Base-by-base conservation (phyloP, 2,329 filamentous ascomycete species). In the Ceratocystis albifundus region DNA sequence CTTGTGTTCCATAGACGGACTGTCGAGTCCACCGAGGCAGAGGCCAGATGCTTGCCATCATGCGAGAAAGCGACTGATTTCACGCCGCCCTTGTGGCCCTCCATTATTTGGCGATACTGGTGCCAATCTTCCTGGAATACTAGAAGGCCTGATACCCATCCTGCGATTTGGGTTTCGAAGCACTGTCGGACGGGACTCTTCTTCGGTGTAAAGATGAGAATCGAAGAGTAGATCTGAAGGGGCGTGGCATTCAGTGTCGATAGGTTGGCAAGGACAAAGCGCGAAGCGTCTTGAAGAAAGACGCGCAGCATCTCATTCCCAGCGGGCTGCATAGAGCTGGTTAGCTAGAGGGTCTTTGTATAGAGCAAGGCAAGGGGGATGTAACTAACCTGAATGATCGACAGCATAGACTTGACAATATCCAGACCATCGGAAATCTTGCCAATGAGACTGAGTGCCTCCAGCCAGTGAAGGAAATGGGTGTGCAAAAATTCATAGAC, bases 401-500 rank as follows among this genome's bases (percentile, higher is more conserved):
- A 30, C 28, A 30, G 22, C 8, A 57, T 4, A 7, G 10, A 3
- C 22, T 8, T 57, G 22, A 57, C 15, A 6, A n/a, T 30, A 6
- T n/a, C 30, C 1, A 15, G 20, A 22, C 53, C 6, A 7, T 57
- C 22, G 3, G 22, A 57, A 30, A 28, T 28, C 3, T 28, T 57
- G 25, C 65, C 65, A 62, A 62, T n/a, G 32, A 62, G 25, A 4
- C 46, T 55, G 59, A 36, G 44, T 30, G n/a, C 41, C 32, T 22
- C 61, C n/a, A 48, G 25, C 44, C 36, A 64, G 10, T 32, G 44
- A 20, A 64, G 62, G 4, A 48, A 25, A 48, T 48, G 25, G 20
- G 7, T 7, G n/a, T 63, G 62, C 10, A 75, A 69, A 50, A 77
- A 72, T 0, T 70, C 65, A 3, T 76, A 72, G 3, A 61, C 10